Evolutionary conservation across 2,329 filamentous ascomycete species (phyloP).

Genomic region (Dactylellina parvicollis): DNA sequence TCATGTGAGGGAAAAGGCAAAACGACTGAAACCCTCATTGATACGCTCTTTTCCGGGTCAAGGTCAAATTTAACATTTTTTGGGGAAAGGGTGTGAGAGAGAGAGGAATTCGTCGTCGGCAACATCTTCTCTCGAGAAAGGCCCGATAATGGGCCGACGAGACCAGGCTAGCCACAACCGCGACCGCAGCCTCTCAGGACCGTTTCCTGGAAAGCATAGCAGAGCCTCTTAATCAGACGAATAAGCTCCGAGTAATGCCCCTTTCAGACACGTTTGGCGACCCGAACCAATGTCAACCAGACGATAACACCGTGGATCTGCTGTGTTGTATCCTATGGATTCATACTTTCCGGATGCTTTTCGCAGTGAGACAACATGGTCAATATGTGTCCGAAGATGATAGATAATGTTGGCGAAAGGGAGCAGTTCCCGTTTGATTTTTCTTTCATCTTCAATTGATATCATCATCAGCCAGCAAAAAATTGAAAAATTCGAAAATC

Average conservation of each 20-base stretch:
- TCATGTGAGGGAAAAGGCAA: conserved; percentile 21
- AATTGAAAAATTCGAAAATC: background rate
- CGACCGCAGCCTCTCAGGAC: background rate
- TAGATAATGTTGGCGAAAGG: conserved; percentile 28
- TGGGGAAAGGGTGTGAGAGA: background rate
- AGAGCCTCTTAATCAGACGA: conserved; percentile 31
- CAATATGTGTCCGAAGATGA: conserved; percentile 50
- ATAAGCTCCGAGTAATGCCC: conserved; percentile 53
- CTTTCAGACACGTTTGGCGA: conserved; percentile 36
- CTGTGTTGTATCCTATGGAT: background rate
- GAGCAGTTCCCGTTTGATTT: background rate
- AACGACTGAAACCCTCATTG: conserved; percentile 35
- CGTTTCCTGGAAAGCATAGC: background rate
- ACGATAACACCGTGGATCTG: conserved; percentile 6
- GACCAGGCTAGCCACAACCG: background rate
- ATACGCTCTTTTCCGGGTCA: too few relatives aligned
- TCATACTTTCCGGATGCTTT: conserved; percentile 39
- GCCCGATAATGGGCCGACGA: conserved; percentile 53
- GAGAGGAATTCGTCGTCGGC: conserved; percentile 26
- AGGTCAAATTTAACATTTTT: conserved; percentile 33
- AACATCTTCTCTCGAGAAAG: conserved; percentile 46
- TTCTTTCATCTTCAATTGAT: conserved; percentile 3
- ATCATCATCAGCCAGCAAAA: background rate
- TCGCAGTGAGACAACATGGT: conserved; percentile 9
- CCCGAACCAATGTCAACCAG: conserved; percentile 19